These are phyloP conservation scores for Amanita thiersii DNA, from an alignment of 768 basidiomycete genomes.

Conservation along the genomic window DNA sequence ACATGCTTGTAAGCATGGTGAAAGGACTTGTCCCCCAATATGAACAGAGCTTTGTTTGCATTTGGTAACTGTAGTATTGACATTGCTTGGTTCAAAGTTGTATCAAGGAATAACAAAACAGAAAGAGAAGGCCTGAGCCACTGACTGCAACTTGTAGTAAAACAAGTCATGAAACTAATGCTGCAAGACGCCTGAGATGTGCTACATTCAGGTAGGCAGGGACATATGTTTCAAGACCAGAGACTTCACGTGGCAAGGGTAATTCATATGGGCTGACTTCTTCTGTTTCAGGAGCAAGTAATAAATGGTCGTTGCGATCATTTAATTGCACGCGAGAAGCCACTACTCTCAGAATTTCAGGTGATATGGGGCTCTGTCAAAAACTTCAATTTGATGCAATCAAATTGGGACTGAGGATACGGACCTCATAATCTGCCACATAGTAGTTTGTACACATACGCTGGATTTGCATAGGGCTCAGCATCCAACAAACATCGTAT, in stretches of 20 bases:
- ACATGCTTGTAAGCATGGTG: too few relatives aligned
- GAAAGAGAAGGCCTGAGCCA: conserved; percentile 36
- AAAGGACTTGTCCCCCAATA: too few relatives aligned
- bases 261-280: conserved; percentile 95
- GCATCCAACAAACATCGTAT: conserved; percentile 99
- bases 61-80: too few relatives aligned
- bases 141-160: conserved; percentile 20
- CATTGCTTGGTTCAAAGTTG: too few relatives aligned
- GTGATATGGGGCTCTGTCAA: conserved; percentile 85
- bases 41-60: too few relatives aligned
- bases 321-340: conserved; percentile 93
- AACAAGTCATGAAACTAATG: conserved; percentile 52
- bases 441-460: conserved; percentile 99
- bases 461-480: conserved; percentile 98
- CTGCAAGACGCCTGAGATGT: conserved; percentile 80
- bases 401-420: conserved; percentile 11
- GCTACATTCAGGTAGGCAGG: conserved; percentile 88
- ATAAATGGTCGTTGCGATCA: conserved; percentile 93
- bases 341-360: conserved; percentile 94
- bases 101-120: too few relatives aligned
- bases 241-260: conserved; percentile 90
- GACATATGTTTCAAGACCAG: conserved; percentile 93
- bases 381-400: conserved; percentile 5
- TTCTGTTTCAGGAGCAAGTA: conserved; percentile 93
- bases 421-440: conserved; percentile 96